Evolutionary conservation across 345 rosid genomes (phyloP).

Genomic region (Aegle marmelos): DNA sequence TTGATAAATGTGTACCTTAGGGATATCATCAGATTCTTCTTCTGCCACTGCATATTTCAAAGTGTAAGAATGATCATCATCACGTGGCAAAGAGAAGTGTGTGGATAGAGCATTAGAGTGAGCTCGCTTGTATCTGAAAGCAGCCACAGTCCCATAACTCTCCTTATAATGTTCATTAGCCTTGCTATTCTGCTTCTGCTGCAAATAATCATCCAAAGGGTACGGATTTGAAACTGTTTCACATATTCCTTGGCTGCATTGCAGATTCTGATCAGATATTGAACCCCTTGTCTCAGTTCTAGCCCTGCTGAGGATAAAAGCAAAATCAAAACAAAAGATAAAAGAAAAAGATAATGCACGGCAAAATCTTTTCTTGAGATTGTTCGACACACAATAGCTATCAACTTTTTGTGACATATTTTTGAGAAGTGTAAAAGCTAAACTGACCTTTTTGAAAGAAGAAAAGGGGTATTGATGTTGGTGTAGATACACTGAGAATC

Average conservation of each 20-base stretch:
- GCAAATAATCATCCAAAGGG: conserved; percentile 36
- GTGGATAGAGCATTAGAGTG: conserved; percentile 21
- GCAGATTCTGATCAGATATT: conserved; percentile 45
- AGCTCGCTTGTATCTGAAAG: conserved; percentile 37
- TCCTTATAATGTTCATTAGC: conserved; percentile 19
- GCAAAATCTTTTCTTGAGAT: conserved; percentile 30
- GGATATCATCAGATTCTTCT: conserved; percentile 35
- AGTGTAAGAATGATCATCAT: conserved; percentile 17
- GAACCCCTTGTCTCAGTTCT: conserved; percentile 49
- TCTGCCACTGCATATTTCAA: conserved; percentile 19
- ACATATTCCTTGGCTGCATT: conserved; percentile 43
- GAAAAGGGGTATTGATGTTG: background rate
- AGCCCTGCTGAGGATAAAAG: conserved; percentile 17
- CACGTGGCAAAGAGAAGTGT: conserved; percentile 27
- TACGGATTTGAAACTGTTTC: conserved; percentile 34
- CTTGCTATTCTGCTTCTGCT: conserved; percentile 25
- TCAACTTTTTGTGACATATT: conserved; percentile 11
- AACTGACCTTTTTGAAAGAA: background rate
- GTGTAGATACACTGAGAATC: conserved; percentile 35
- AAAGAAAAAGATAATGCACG: conserved; percentile 28
- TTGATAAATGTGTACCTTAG: conserved; percentile 29
- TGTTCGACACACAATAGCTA: conserved; percentile 15
- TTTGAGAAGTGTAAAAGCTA: conserved; percentile 2
- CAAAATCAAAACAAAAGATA: conserved; percentile 12
- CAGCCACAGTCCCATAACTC: conserved; percentile 28